Conservation (phyloP, 176 grass and related monocot genomes). For the Cenchrus purpureus region DNA sequence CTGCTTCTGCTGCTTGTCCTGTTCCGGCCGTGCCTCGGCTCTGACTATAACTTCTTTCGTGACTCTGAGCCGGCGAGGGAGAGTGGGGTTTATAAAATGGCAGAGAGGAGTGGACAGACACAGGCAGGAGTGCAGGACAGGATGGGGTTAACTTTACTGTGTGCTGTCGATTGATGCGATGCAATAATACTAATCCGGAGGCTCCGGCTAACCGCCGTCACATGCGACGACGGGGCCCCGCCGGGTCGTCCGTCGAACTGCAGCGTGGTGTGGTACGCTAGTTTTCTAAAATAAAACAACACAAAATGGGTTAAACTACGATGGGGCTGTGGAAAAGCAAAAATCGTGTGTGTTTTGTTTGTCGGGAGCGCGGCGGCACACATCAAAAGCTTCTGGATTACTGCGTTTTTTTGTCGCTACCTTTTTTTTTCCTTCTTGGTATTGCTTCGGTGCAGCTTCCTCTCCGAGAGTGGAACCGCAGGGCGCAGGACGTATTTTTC, state of each 20-base stretch:
- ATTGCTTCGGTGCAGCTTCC: background rate
- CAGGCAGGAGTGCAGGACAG: too few species aligned
- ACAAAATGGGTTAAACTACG: background rate
- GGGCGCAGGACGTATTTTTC: background rate
- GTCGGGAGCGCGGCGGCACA: background rate
- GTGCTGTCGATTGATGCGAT: background rate
- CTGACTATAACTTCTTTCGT: too few species aligned
- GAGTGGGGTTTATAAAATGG: slow-evolving; percentile 28
- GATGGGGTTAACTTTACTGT: background rate
- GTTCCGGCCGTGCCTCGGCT: too few species aligned
- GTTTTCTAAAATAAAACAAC: too few species aligned
- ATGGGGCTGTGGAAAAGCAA: background rate
- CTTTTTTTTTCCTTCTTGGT: background rate
- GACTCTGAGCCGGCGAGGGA: background rate
- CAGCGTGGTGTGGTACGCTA: background rate
- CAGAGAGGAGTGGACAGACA: background rate
- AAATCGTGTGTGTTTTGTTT: background rate
- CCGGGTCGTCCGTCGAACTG: too few species aligned
- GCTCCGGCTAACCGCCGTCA: background rate
- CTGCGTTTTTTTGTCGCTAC: background rate
- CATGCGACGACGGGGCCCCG: background rate
- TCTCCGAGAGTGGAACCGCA: background rate
- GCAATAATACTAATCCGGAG: background rate
- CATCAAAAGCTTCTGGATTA: background rate
- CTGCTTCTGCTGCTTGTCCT: background rate